phyloP scores from a whole-genome alignment of 352 stramenopile genomes.

The Aphanomyces stellatus region DNA sequence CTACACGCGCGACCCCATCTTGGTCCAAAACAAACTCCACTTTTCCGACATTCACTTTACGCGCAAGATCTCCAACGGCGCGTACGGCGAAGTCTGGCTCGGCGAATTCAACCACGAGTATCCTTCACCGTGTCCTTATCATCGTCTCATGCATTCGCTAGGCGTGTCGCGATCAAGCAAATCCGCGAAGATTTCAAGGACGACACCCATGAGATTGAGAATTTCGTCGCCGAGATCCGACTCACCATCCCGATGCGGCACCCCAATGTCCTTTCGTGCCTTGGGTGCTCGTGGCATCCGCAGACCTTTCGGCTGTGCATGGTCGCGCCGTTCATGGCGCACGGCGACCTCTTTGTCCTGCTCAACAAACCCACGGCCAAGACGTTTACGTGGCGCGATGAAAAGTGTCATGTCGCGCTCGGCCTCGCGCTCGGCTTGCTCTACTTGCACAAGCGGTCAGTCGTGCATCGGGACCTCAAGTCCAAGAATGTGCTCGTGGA shows the following conservation, averaged over 20 bases:
- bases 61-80: neutral
- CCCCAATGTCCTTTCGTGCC: neutral
- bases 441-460: conserved; percentile 6
- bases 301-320: conserved; percentile 10
- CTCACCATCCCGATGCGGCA: neutral
- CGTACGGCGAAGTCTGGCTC: neutral
- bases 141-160: neutral
- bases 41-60: neutral
- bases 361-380: conserved; percentile 25
- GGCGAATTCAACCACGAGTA: too few relatives aligned
- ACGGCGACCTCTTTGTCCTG: conserved; percentile 46
- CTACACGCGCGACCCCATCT: neutral
- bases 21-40: neutral
- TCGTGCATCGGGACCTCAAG: conserved; percentile 18
- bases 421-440: neutral
- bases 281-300: neutral
- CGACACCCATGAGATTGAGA: neutral
- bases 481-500: conserved; percentile 16
- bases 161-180: neutral
- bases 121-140: too few relatives aligned
- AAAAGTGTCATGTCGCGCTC: neutral
- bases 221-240: neutral
- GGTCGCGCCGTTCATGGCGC: conserved; percentile 49
- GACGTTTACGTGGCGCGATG: neutral
- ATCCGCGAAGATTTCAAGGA: neutral